Percentiles rank a stretch among this genome's conserved stretches.
These are phyloP conservation scores for Plantago coronopus DNA, from an alignment of 305 asterid species.

Conservation along the genomic window DNA sequence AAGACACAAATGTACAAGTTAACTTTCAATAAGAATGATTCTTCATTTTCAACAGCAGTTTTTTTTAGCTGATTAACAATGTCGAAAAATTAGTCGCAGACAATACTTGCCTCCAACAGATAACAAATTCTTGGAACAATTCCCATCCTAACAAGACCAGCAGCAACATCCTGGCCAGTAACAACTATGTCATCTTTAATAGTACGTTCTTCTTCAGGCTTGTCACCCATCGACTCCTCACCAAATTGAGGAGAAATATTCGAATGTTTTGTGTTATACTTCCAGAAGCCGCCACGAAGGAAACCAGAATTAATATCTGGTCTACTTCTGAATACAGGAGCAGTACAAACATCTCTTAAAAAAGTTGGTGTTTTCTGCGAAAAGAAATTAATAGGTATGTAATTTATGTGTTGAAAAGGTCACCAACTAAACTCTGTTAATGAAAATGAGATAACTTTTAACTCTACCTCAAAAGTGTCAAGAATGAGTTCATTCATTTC, in stretches of 20 bases:
- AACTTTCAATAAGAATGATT: neutral
- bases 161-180: constrained; percentile 90
- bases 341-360: constrained; percentile 52
- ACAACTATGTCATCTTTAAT: constrained; percentile 81
- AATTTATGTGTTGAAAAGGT: constrained; percentile 21
- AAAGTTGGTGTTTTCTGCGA: constrained; percentile 57
- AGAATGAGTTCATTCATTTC: constrained; percentile 58
- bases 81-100: constrained; percentile 18
- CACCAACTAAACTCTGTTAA: constrained; percentile 12
- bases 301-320: constrained; percentile 73
- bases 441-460: constrained; percentile 9
- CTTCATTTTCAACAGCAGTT: constrained; percentile 10
- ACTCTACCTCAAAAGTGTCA: constrained; percentile 66
- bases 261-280: constrained; percentile 81
- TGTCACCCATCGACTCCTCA: constrained; percentile 36
- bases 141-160: constrained; percentile 97
- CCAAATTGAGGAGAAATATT: constrained; percentile 44
- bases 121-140: constrained; percentile 66
- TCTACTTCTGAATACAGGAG: constrained; percentile 90
- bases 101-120: constrained; percentile 74
- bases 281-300: constrained; percentile 97
- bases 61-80: constrained; percentile 12
- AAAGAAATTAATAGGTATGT: constrained; percentile 21
- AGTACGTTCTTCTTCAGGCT: constrained; percentile 61
- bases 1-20: constrained; percentile 24